Evolutionary conservation across 2,329 filamentous ascomycete genomes (phyloP).

Genomic region (Cordyceps farinosa): DNA sequence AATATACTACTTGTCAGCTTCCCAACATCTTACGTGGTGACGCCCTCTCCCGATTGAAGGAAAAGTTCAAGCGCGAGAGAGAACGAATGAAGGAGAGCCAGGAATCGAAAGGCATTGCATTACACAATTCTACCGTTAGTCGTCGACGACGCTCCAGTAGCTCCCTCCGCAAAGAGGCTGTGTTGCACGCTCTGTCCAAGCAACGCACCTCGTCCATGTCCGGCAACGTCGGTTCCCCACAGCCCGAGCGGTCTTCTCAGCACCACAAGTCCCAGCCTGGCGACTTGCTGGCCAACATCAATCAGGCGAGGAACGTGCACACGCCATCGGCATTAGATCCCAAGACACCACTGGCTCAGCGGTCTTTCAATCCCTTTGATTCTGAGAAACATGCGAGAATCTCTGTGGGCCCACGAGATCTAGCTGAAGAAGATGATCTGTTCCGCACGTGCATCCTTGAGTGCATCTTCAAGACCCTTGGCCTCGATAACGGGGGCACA

Average conservation of each 20-base stretch:
- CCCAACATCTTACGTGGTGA: slow-evolving; percentile 86
- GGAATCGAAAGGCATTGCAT: slow-evolving; percentile 80
- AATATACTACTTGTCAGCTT: slow-evolving; percentile 85
- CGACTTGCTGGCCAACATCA: slow-evolving; percentile 76
- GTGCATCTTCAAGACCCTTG: slow-evolving; percentile 93
- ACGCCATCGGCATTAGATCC: slow-evolving; percentile 32
- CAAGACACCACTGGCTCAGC: slow-evolving; percentile 46
- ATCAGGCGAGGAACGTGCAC: slow-evolving; percentile 60
- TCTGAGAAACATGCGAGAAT: slow-evolving; percentile 47
- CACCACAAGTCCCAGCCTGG: slow-evolving; percentile 61
- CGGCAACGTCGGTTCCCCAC: slow-evolving; percentile 37
- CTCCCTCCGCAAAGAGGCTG: slow-evolving; percentile 73
- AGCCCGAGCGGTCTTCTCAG: slow-evolving; percentile 37
- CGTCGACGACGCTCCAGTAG: slow-evolving; percentile 70
- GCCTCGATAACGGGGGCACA: slow-evolving; percentile 67
- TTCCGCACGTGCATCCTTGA: slow-evolving; percentile 89
- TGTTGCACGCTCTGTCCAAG: slow-evolving; percentile 62
- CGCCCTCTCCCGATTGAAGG: slow-evolving; percentile 78
- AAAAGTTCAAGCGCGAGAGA: slow-evolving; percentile 83
- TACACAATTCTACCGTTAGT: slow-evolving; percentile 73
- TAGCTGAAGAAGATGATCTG: slow-evolving; percentile 79
- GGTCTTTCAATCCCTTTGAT: slow-evolving; percentile 55
- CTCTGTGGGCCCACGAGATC: slow-evolving; percentile 68
- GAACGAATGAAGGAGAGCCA: slow-evolving; percentile 80
- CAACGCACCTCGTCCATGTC: slow-evolving; percentile 43